phyloP scores from a whole-genome alignment of 2,329 filamentous ascomycete species.

The Phaeosphaeria sp. region DNA sequence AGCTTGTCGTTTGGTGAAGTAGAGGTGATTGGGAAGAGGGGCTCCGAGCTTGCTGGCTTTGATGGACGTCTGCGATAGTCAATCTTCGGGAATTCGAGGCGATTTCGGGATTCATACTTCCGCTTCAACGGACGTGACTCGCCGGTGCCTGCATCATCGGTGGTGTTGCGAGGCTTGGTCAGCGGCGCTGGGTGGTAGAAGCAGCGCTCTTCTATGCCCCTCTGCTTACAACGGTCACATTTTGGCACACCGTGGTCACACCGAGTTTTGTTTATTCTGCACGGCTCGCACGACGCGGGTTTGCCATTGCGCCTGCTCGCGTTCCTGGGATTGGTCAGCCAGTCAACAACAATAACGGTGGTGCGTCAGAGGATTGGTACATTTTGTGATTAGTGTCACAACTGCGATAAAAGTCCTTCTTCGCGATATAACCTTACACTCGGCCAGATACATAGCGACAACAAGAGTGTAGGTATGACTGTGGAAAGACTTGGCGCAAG shows the following conservation, averaged over 20 bases:
- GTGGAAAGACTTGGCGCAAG: background rate
- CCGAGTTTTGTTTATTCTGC: constrained; percentile 42
- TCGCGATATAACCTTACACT: background rate
- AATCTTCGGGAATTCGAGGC: background rate
- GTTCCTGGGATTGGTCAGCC: constrained; percentile 26
- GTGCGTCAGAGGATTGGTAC: background rate
- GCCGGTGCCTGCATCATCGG: constrained; percentile 18
- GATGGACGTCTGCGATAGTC: constrained; percentile 24
- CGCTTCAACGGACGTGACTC: constrained; percentile 30
- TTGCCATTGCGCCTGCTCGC: constrained; percentile 42
- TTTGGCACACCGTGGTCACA: constrained; percentile 42
- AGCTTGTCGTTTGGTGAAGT: constrained; percentile 29
- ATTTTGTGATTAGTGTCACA: background rate
- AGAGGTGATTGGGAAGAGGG: constrained; percentile 16
- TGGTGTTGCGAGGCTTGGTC: constrained; percentile 31
- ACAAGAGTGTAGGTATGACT: background rate
- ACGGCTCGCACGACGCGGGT: constrained; percentile 43
- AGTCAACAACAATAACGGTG: background rate
- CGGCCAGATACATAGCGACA: background rate
- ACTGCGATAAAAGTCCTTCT: background rate
- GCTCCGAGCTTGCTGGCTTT: constrained; percentile 12
- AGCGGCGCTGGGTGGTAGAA: constrained; percentile 47
- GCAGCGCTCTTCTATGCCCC: constrained; percentile 41
- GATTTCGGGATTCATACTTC: constrained; percentile 26
- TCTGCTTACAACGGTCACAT: constrained; percentile 42